Evolutionary conservation across 179 eudicot species (phyloP), one percentile per base, ranked within the genome.

Genomic region (Beta corolliflora): DNA sequence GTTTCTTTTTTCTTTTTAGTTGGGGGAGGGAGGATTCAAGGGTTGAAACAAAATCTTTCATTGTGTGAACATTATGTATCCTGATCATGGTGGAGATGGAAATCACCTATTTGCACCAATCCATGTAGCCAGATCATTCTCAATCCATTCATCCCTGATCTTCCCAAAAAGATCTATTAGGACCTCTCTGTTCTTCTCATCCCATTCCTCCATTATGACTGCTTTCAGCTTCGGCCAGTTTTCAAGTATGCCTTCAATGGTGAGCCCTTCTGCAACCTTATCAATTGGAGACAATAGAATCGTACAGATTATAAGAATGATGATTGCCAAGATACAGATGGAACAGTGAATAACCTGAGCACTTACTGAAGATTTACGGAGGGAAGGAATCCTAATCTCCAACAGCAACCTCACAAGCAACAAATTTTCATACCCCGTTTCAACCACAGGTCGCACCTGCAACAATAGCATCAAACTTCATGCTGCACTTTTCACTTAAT

Each of bases 371-470:
- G 97, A 92, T 85, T 88, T 92, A 79, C 95, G 92, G 72, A 93
- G 73, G 77, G 94, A 87, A 73, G 97, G 91, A 64, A 89, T 77
- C 83, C 83, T 88, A 73, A 79, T 90, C 89, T 95, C 98, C 86
- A 95, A 73, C 65, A 95, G 88, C 95, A 95, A 83, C 87, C 98
- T 90, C 81, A 92, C 98, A 84, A 95, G 98, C 81, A 95, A 84
- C 21, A 95, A 9, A 84, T 95, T 95, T 83, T 95, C 98, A 79
- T 95, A 95, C 82, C 98, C 98, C 74, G 98, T 95, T 90, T 95
- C 98, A 55, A 95, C 98, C 21, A 95, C 98, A 70, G 98, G 98
- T 29, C 98, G 87, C 84, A 95, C 95, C 98, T 95, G 91, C 82
- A 79, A 67, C 46, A 75, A 75, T n/a, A 64, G 36, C 48, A 50